phyloP scores from a whole-genome alignment of 257 asterid species.

The Handroanthus guayacan region DNA sequence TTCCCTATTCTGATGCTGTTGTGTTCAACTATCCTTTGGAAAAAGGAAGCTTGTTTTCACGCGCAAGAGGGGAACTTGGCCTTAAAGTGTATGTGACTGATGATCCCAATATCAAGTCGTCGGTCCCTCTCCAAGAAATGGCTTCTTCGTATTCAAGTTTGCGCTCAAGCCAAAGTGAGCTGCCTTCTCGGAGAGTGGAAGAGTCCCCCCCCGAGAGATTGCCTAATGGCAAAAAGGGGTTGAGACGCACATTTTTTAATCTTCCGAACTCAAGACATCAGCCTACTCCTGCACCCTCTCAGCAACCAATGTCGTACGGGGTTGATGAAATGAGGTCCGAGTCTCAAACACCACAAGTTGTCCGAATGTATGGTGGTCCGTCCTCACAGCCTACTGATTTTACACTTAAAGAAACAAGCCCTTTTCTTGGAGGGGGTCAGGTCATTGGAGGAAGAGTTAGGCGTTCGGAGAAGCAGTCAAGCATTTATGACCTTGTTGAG shows the following conservation, averaged over 20 bases:
- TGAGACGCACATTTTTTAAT: conserved; percentile 53
- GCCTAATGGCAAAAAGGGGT: conserved; percentile 48
- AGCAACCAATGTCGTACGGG: conserved; percentile 47
- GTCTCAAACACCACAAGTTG: conserved; percentile 53
- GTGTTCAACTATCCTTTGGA: conserved; percentile 80
- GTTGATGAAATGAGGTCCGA: conserved; percentile 61
- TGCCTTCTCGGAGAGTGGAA: conserved; percentile 37
- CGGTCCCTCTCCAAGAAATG: conserved; percentile 50
- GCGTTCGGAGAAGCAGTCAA: conserved; percentile 57
- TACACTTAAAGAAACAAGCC: conserved; percentile 80
- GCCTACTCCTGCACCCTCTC: conserved; percentile 42
- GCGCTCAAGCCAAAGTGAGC: conserved; percentile 45
- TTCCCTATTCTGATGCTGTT: conserved; percentile 75
- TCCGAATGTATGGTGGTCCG: conserved; percentile 50
- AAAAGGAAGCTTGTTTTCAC: conserved; percentile 67
- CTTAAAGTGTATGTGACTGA: conserved; percentile 74
- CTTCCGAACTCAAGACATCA: conserved; percentile 56
- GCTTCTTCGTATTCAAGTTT: conserved; percentile 49
- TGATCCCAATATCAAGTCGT: conserved; percentile 62
- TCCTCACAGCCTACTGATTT: conserved; percentile 68
- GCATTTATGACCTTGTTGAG: conserved; percentile 89
- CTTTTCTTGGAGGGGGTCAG: conserved; percentile 87
- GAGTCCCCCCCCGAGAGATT: conserved; percentile 33
- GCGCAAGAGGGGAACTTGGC: conserved; percentile 81
- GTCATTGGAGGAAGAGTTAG: conserved; percentile 70